Evolutionary conservation across 257 asterid species (phyloP), one percentile per base, ranked within the genome.

Genomic region (Solanum sejunctum): DNA sequence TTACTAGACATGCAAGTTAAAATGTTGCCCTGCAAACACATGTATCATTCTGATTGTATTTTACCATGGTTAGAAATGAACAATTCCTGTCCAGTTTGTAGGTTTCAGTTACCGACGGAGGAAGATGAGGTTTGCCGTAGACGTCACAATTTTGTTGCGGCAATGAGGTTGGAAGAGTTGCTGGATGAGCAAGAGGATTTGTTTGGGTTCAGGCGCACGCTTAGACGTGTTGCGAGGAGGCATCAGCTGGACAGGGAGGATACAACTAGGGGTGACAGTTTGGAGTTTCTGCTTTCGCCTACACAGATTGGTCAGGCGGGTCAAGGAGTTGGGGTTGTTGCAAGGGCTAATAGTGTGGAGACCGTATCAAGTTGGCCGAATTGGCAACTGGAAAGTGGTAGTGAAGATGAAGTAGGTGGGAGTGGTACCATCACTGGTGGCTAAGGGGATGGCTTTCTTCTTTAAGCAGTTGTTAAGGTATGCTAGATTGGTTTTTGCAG

Each of bases 61-160:
- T 89, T 94, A 26, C 98, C 97, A 28, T 95, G 99, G 99, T 88
- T 95, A 18, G 97, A 95, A 92, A 91, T 91, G 15, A 94, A 93
- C 26, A 94, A 91, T 80, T 92, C 98, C 0, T 95, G 99, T 87
- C 99, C 98, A 15, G 97, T 95, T 69, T 95, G 99, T 86, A 91
- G 99, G 63, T 91, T 73, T 80, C 91, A 88, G 90, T 58, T 95
- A 80, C 97, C 94, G 6, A 71, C 84, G 21, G 91, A 77, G 79
- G 91, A 85, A 73, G 94, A 90, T 80, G 91, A 83, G 86, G 56
- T 23, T 73, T 51, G 60, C 56, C 70, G 41, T 43, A 89, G 86
- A 21, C 86, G 83, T 81, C 94, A 88, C 57, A 88, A 84, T 72
- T 88, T 84, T 32, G 70, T 86, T 61, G 91, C 91, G 70, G 87